phyloP scores from a whole-genome alignment of 495 filamentous ascomycete species.

The Diplogelasinospora grovesii region DNA sequence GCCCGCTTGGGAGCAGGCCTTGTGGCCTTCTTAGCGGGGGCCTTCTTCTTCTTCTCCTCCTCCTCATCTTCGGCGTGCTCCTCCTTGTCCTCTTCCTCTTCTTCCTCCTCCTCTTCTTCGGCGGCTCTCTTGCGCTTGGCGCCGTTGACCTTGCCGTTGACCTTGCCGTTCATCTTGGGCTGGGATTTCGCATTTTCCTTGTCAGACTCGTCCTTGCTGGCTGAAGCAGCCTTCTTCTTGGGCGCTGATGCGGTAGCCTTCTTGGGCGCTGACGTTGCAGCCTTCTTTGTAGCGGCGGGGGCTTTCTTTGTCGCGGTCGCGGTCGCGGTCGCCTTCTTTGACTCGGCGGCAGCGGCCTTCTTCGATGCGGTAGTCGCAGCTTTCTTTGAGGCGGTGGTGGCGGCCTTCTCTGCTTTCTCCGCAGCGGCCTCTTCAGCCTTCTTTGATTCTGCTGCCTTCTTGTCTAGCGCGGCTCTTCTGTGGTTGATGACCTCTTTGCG shows the following conservation, averaged over 20 bases:
- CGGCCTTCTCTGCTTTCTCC: constrained; percentile 5
- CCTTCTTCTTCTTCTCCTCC: constrained; percentile 8
- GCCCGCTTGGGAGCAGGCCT: constrained; percentile 5
- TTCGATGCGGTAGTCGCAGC: constrained; percentile 1
- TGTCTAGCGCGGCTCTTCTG: no score
- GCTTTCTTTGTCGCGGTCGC: constrained; percentile 8
- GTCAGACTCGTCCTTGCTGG: constrained; percentile 25
- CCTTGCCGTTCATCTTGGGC: constrained; percentile 3
- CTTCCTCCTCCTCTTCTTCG: constrained; percentile 7
- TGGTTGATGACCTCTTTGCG: no score
- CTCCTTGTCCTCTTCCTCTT: constrained; percentile 3
- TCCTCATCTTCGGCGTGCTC: constrained; percentile 4
- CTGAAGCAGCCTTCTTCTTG: constrained; percentile 19
- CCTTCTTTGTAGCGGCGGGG: constrained; percentile 18
- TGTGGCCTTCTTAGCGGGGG: constrained; percentile 4
- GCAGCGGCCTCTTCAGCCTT: background rate
- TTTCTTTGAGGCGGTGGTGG: background rate
- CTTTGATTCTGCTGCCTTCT: background rate
- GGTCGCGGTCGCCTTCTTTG: constrained; percentile 5
- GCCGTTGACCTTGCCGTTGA: constrained; percentile 11
- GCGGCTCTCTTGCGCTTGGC: constrained; percentile 16
- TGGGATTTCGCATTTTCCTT: constrained; percentile 22
- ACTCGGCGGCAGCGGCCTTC: constrained; percentile 34
- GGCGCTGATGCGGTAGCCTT: constrained; percentile 10
- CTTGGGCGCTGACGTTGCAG: constrained; percentile 9